Evolutionary conservation across 176 grass and related monocot genomes (phyloP), one percentile per base, ranked within the genome.

Genomic region (Aegilops tauschii): DNA sequence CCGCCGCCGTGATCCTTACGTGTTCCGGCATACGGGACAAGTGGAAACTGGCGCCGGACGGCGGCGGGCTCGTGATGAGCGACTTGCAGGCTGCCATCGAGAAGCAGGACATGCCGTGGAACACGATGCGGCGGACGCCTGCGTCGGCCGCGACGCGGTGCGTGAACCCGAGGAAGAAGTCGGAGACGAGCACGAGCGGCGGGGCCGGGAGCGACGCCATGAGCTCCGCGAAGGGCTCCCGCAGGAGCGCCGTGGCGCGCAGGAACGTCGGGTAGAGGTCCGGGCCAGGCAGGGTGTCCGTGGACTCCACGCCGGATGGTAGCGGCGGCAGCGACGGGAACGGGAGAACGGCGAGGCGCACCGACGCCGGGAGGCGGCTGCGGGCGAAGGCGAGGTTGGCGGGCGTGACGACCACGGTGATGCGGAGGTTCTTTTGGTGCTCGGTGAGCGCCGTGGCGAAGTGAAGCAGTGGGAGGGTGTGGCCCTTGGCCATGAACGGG

Each of bases 401-500:
- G 3, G 92, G 88, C 9, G 92, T 94, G 79, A 91, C 86, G 79
- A 97, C 14, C 3, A 94, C 6, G 21, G 70, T 89, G 77, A 97
- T 64, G 32, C 25, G 80, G 16, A 97, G 86, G 90, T 35, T 47
- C 2, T 12, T 78, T 56, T 94, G 89, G 85, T 83, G 90, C 12
- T 2, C 39, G 3, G 90, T 75, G 69, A 94, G 88, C 17, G 80
- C 79, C 52, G 73, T 78, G 82, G 90, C 81, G 36, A 97, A 80
- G 80, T 94, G 84, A 25, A 97, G 69, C 49, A 97, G 82, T 2
- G 92, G 95, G 73, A 93, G 80, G 28, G 82, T 89, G 86, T 94
- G 95, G 50, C 92, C 87, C 70, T 97, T 94, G 52, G 95, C 92
- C 92, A 94, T 94, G 90, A 97, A 93, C 14, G 95, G 95, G 62